phyloP scores from a whole-genome alignment of 176 grass and related monocot species.

The Dendrocalamus sinicus region DNA sequence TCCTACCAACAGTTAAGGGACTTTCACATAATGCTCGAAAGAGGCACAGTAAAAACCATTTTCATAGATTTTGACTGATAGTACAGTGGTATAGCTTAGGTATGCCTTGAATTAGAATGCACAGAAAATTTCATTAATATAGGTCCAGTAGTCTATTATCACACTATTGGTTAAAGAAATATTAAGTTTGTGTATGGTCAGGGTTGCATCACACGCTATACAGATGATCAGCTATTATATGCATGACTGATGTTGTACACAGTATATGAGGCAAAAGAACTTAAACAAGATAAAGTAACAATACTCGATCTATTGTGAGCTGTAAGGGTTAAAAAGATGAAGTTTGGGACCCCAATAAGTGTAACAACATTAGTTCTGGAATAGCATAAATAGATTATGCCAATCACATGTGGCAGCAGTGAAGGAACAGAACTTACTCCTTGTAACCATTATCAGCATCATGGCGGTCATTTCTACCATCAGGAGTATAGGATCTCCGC shows the following conservation, averaged over 20 bases:
- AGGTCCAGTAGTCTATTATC: constrained; percentile 1
- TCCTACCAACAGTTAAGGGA: not conserved
- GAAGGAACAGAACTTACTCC: constrained; percentile 51
- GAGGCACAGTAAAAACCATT: constrained; percentile 6
- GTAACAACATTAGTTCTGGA: constrained; percentile 1
- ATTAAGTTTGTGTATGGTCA: not conserved
- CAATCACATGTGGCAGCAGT: not conserved
- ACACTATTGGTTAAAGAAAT: not conserved
- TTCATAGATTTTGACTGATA: not conserved
- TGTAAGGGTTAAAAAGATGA: not conserved
- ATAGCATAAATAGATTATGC: not conserved
- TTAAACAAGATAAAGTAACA: not conserved
- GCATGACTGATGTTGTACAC: not conserved
- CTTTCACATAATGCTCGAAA: not conserved
- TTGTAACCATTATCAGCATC: constrained; percentile 47
- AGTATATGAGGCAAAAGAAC: not conserved
- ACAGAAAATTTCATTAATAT: not conserved
- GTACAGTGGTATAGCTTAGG: not conserved
- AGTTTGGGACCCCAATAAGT: not conserved
- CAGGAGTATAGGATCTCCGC: constrained; percentile 49
- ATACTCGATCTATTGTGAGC: not conserved
- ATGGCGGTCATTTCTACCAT: constrained; percentile 40
- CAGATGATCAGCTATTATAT: not conserved
- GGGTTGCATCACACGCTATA: not conserved
- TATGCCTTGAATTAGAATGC: not conserved